Evolutionary conservation across 1,284 basidiomycete species (phyloP).

Genomic region (Lignosus rhinocerotis): DNA sequence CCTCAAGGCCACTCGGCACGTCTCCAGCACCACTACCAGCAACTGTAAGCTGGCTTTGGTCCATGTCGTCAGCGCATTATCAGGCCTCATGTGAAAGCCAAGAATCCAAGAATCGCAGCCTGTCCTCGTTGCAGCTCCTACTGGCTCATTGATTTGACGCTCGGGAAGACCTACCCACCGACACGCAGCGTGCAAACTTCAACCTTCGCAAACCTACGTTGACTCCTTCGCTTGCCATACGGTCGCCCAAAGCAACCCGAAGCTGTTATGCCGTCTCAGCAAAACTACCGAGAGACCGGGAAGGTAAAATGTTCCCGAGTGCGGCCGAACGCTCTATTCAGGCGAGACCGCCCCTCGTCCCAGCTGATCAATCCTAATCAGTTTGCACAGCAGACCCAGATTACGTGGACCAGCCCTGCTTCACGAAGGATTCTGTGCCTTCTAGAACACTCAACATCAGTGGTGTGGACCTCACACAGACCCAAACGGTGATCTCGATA

Average conservation of each 20-base stretch:
- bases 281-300: conserved; percentile 2
- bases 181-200: not conserved
- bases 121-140: not conserved
- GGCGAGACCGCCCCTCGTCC: conserved; percentile 2
- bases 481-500: conserved; percentile 17
- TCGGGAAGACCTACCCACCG: not conserved
- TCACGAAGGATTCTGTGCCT: conserved; percentile 18
- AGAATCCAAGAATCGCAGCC: not conserved
- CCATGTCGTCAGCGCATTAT: not conserved
- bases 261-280: not conserved
- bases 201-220: not conserved
- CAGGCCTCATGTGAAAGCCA: not conserved
- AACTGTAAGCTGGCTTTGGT: not conserved
- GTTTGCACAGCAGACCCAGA: not conserved
- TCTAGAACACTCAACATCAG: conserved; percentile 19
- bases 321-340: not conserved
- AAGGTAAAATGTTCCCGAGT: conserved; percentile 1
- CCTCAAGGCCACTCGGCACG: conserved; percentile 1
- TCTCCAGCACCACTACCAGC: not conserved
- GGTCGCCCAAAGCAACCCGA: not conserved
- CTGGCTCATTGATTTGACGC: not conserved
- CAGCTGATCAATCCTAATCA: not conserved
- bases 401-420: not conserved
- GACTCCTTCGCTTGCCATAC: not conserved
- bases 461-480: conserved; percentile 11